Conservation (phyloP, 306 rosid species). For the Pueraria montana region DNA sequence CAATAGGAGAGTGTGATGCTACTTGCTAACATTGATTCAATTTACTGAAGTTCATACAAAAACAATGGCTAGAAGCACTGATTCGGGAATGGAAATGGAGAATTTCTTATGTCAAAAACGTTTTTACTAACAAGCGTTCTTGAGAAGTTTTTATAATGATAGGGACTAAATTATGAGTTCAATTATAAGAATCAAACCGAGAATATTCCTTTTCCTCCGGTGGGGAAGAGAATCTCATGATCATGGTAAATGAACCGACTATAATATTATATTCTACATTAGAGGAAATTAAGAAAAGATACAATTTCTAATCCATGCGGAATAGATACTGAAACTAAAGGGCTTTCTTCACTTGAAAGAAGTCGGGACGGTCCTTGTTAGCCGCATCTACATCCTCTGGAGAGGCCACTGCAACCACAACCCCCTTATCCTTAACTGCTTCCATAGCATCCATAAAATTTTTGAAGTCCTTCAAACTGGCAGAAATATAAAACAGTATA, state of each 20-base stretch:
- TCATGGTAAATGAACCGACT: background rate
- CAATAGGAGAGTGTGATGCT: no score
- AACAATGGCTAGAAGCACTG: no score
- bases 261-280: background rate
- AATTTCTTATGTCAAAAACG: background rate
- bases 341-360: conserved; percentile 90
- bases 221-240: background rate
- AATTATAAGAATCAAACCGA: background rate
- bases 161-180: no score
- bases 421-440: conserved; percentile 83
- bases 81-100: background rate
- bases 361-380: conserved; percentile 64
- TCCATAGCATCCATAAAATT: conserved; percentile 78
- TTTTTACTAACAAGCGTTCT: background rate
- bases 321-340: conserved; percentile 54
- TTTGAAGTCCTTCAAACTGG: conserved; percentile 91
- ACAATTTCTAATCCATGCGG: background rate
- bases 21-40: no score
- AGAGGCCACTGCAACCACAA: conserved; percentile 95
- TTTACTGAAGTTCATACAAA: no score
- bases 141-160: background rate
- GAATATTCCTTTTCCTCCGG: background rate
- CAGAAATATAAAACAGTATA: conserved; percentile 17
- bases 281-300: conserved; percentile 13
- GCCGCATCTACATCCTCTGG: conserved; percentile 88